phyloP scores from a whole-genome alignment of 345 rosid genomes.

The Viola odorata region DNA sequence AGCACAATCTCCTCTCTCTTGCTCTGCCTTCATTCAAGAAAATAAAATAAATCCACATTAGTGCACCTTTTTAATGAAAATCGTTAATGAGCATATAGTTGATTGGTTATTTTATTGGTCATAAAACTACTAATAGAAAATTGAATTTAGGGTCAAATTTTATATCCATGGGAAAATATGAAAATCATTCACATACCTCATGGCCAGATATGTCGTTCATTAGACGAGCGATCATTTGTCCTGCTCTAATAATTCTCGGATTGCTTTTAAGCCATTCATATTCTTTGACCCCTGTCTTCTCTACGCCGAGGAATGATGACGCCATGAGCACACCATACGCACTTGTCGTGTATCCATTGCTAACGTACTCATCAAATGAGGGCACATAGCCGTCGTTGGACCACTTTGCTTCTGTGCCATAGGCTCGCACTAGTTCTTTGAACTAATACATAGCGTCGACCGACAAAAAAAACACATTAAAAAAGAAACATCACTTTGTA shows the following conservation, averaged over 20 bases:
- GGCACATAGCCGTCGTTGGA: neutral
- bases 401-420: constrained; percentile 2
- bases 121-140: neutral
- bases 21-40: neutral
- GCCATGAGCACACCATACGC: neutral
- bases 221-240: constrained; percentile 1
- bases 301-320: neutral
- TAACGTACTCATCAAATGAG: constrained; percentile 1
- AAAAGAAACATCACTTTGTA: too few relatives aligned
- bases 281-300: neutral
- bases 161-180: neutral
- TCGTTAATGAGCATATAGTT: neutral
- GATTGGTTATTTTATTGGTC: neutral
- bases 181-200: constrained; percentile 4
- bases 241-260: constrained; percentile 5
- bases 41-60: neutral
- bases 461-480: too few relatives aligned
- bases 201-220: constrained; percentile 8
- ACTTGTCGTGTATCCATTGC: neutral
- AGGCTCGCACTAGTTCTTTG: constrained; percentile 3
- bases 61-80: neutral
- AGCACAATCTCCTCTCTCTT: constrained; percentile 2
- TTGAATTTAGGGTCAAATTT: too few relatives aligned
- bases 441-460: neutral
- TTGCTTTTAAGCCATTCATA: constrained; percentile 4